Evolutionary conservation across 768 basidiomycete genomes (phyloP), one percentile per base, ranked within the genome.

Genomic region (Trametopsis cervina): DNA sequence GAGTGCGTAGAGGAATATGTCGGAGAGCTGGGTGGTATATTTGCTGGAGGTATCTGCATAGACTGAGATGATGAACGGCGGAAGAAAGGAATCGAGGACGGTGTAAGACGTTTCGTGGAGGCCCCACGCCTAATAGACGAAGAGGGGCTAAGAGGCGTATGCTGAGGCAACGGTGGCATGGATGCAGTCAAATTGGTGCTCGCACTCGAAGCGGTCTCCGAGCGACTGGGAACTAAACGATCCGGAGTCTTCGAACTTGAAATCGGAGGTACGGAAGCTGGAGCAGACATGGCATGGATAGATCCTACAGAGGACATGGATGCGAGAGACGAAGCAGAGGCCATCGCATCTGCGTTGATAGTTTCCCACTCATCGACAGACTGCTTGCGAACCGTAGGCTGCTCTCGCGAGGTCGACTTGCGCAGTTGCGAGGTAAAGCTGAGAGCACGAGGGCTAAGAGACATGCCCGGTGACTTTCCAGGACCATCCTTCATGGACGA

Each of bases 41-140:
- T 44, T 51, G 57, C n/a, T 5, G 78, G 69, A 17, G 81, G 76
- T 21, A 83, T 63, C 53, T 89, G 84, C 76, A 89, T 84, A 12
- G 86, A 89, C 60, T 91, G 87, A 5, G 92, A 93, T 22, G 29
- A 33, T 7, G 89, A 88, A 6, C 90, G 91, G 27, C 92, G 84
- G 38, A 89, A 80, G 71, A 95, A 94, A 2, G 92, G 92, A 50
- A 95, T 95, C 12, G 89, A 88, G 22, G 89, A 92, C 1, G 91
- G 91, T 1, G 92, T 93, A 40, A 92, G 77, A 50, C 92, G 83
- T 63, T 84, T 91, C 20, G 68, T 63, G 17, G 81, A 81, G 49
- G 82, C 80, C 23, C 77, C 75, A 35, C 83, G 79, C 44, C 81
- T 78, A 37, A 83, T 64, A 13, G 85, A 87, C 15, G 80, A 74